These are phyloP conservation scores for Ascochyta lentis DNA, from an alignment of 2,329 filamentous ascomycete genomes.

Conservation along the genomic window DNA sequence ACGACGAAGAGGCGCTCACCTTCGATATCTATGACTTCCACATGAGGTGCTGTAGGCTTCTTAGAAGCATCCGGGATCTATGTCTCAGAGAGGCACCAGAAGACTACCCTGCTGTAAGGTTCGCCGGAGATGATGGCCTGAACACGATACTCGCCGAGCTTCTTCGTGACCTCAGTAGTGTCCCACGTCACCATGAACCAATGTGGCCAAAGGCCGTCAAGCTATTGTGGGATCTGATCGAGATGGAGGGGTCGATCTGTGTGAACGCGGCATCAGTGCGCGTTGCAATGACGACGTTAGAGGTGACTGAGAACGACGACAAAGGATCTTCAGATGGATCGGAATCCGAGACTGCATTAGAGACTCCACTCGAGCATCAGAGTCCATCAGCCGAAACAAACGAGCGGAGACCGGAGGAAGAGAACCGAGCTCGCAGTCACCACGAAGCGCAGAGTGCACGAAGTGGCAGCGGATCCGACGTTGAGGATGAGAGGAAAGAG, in stretches of 20 bases:
- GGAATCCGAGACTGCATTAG: neutral
- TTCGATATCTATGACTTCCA: conserved; percentile 16
- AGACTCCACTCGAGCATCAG: neutral
- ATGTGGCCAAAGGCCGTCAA: conserved; percentile 10
- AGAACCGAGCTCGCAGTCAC: neutral
- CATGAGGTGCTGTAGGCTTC: conserved; percentile 3
- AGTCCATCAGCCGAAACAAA: neutral
- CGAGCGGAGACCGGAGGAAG: neutral
- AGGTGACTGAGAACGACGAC: neutral
- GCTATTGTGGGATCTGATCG: neutral
- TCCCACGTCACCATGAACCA: neutral
- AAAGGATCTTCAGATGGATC: neutral
- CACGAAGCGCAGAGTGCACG: neutral
- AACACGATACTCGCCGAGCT: conserved; percentile 8
- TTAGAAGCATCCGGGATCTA: conserved; percentile 7
- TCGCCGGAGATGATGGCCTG: neutral
- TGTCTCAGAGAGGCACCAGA: conserved; percentile 14
- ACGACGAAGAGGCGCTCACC: conserved; percentile 12
- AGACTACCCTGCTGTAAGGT: conserved; percentile 13
- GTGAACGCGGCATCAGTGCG: neutral
- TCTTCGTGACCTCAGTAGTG: conserved; percentile 2
- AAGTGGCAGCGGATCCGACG: neutral
- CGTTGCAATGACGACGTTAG: conserved; percentile 1
- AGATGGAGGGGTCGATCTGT: neutral
- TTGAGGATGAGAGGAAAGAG: neutral